Evolutionary conservation across 495 filamentous ascomycete species (phyloP).

Genomic region (Tetracladium marchalianum): DNA sequence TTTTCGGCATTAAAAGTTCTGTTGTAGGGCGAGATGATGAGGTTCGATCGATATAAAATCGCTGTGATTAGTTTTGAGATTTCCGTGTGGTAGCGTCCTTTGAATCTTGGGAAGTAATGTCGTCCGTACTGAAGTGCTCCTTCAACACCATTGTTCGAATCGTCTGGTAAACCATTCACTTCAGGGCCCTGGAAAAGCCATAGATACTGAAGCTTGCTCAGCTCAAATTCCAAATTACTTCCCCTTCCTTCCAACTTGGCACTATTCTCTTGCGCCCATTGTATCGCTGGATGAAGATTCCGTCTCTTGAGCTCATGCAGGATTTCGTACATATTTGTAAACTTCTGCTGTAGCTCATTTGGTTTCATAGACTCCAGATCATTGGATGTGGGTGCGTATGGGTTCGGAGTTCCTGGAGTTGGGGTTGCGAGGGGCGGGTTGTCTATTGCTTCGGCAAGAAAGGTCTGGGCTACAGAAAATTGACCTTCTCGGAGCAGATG

Average conservation of each 20-base stretch:
- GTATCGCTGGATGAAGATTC: constrained; percentile 73
- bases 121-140: constrained; percentile 67
- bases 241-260: constrained; percentile 66
- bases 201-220: constrained; percentile 77
- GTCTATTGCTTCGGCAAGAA: constrained; percentile 15
- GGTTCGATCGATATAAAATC: constrained; percentile 64
- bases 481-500: constrained; percentile 91
- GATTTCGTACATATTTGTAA: constrained; percentile 84
- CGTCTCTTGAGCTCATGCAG: constrained; percentile 61
- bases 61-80: constrained; percentile 68
- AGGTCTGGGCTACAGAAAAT: constrained; percentile 76
- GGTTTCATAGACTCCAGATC: constrained; percentile 13
- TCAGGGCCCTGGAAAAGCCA: constrained; percentile 57
- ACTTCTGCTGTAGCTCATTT: constrained; percentile 57
- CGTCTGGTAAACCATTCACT: constrained; percentile 35
- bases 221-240: constrained; percentile 90
- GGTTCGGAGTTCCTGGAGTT: constrained; percentile 14
- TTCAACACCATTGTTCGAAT: constrained; percentile 34
- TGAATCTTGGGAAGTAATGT: constrained; percentile 53
- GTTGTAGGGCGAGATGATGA: constrained; percentile 63
- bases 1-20: constrained; percentile 59
- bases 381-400: neutral
- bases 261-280: constrained; percentile 69
- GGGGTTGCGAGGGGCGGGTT: constrained; percentile 9
- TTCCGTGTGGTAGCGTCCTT: constrained; percentile 59